phyloP scores from a whole-genome alignment of 768 basidiomycete genomes.

The Mycena olivaceomarginata region DNA sequence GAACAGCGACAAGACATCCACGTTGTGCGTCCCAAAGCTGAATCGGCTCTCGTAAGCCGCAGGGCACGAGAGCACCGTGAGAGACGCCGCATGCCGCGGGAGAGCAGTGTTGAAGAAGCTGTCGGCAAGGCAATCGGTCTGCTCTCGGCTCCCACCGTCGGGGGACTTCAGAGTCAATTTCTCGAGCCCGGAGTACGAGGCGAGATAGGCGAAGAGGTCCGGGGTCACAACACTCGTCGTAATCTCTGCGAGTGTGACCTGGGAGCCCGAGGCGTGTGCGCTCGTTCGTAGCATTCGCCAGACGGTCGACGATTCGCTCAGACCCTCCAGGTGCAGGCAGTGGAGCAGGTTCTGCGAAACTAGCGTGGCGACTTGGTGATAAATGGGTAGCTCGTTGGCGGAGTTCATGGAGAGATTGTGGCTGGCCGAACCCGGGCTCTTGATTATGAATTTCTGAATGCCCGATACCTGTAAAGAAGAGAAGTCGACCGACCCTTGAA shows the following conservation, averaged over 20 bases:
- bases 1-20: not conserved
- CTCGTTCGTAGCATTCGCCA: not conserved
- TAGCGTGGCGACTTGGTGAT: not conserved
- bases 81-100: not conserved
- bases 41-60: not conserved
- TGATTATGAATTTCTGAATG: not conserved
- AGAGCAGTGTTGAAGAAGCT: slow-evolving; percentile 9
- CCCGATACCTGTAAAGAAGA: not conserved
- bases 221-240: not conserved
- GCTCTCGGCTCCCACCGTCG: slow-evolving; percentile 4
- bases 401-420: no score
- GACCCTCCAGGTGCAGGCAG: not conserved
- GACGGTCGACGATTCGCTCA: not conserved
- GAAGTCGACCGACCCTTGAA: not conserved
- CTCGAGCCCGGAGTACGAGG: slow-evolving; percentile 16
- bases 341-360: not conserved
- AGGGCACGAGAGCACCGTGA: not conserved
- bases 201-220: not conserved
- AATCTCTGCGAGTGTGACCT: not conserved
- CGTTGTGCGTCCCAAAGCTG: slow-evolving; percentile 2
- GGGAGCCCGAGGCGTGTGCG: not conserved
- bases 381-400: not conserved
- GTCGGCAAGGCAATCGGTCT: slow-evolving; percentile 1
- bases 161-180: not conserved
- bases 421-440: not conserved